These are phyloP conservation scores for Cyanodermella asteris DNA, from an alignment of 2,329 filamentous ascomycete genomes.

Conservation along the genomic window DNA sequence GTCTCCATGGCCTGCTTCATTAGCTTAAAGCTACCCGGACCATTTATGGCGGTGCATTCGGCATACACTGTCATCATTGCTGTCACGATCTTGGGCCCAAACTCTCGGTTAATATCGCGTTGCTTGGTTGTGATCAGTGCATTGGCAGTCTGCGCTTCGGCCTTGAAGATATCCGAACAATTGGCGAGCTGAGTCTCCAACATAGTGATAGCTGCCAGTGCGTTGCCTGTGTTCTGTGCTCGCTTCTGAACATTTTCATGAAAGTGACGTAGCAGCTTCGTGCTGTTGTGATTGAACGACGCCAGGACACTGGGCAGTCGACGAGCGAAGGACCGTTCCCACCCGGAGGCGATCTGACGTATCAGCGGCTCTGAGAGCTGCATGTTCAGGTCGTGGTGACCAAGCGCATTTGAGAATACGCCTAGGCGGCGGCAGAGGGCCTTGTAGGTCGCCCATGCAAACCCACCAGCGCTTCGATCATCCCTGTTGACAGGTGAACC, in stretches of 20 bases:
- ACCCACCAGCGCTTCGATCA: conserved; percentile 21
- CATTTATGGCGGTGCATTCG: conserved; percentile 15
- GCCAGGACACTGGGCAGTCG: conserved; percentile 20
- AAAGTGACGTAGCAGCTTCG: conserved; percentile 17
- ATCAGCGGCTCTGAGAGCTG: conserved; percentile 11
- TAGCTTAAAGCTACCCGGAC: conserved; percentile 23
- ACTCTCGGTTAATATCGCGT: conserved; percentile 31
- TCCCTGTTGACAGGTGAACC: conserved; percentile 14
- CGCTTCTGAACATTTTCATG: conserved; percentile 21
- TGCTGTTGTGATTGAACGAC: conserved; percentile 14
- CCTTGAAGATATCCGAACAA: conserved; percentile 20
- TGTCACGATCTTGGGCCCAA: conserved; percentile 25
- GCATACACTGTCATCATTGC: conserved; percentile 27
- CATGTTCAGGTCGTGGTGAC: conserved; percentile 13
- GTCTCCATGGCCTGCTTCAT: conserved; percentile 30
- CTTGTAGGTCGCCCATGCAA: conserved; percentile 32
- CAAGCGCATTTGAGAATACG: conserved; percentile 19
- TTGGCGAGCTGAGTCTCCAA: conserved; percentile 20
- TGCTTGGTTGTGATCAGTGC: conserved; percentile 23
- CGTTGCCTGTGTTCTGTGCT: conserved; percentile 17
- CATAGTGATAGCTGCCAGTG: conserved; percentile 18
- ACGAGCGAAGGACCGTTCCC: conserved; percentile 16
- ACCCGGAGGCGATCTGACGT: conserved; percentile 16
- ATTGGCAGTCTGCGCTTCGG: conserved; percentile 14
- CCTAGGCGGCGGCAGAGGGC: conserved; percentile 31